These are phyloP conservation scores for Lipomyces oligophaga DNA, from an alignment of 805 yeast species.

Conservation along the genomic window DNA sequence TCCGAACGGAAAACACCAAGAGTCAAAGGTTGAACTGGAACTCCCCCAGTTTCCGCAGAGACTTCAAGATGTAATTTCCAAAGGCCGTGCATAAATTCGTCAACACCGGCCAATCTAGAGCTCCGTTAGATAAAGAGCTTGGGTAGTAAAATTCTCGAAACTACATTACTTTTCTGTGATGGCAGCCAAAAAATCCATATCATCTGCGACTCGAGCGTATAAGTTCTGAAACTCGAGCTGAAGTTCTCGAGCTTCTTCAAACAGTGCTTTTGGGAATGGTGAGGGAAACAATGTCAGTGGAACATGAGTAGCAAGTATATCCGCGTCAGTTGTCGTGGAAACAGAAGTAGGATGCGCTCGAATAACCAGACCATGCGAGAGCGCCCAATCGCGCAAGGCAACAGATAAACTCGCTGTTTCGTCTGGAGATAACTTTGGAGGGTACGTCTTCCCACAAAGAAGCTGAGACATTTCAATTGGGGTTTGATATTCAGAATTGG, in stretches of 20 bases:
- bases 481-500: too few relatives aligned
- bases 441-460: slow-evolving; percentile 8
- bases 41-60: slow-evolving; percentile 47
- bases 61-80: slow-evolving; percentile 51
- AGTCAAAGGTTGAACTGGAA: slow-evolving; percentile 58
- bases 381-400: slow-evolving; percentile 28
- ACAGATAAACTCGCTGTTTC: slow-evolving; percentile 1
- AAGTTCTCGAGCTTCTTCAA: slow-evolving; percentile 60
- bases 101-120: slow-evolving; percentile 55
- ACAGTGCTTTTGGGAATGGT: slow-evolving; percentile 69
- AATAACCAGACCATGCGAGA: slow-evolving; percentile 30
- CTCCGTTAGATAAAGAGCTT: background rate
- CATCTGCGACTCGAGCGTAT: slow-evolving; percentile 60
- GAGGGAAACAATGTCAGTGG: slow-evolving; percentile 92
- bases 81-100: slow-evolving; percentile 76
- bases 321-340: slow-evolving; percentile 49
- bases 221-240: slow-evolving; percentile 68
- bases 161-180: slow-evolving; percentile 49
- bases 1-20: slow-evolving; percentile 89
- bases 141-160: background rate
- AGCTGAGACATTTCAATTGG: slow-evolving; percentile 11
- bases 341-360: slow-evolving; percentile 8
- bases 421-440: slow-evolving; percentile 19
- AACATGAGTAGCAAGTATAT: slow-evolving; percentile 57
- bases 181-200: slow-evolving; percentile 59